A percentile compares a stretch with the other conserved stretches of the same genome.
Conservation (phyloP, 768 basidiomycete genomes). For the Pisolithus microcarpus region DNA sequence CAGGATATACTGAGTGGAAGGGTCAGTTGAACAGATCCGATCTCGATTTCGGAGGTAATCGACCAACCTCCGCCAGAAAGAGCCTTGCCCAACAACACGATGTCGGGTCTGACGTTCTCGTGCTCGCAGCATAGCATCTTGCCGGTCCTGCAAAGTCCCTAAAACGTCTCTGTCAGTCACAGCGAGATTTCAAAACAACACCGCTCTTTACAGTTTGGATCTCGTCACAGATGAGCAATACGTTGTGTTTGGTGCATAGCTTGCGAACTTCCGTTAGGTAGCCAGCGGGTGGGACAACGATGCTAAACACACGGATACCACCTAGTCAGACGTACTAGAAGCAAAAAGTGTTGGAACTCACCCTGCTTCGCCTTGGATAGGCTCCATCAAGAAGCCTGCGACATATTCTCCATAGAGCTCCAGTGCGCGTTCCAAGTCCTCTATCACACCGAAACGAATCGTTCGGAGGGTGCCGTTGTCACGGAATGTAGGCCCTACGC, state of each 20-base stretch:
- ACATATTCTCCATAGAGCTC: constrained; percentile 73
- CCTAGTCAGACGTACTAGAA: background rate
- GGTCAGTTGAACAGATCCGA: constrained; percentile 5
- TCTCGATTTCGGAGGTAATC: background rate
- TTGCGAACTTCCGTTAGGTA: constrained; percentile 74
- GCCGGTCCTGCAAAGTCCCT: constrained; percentile 90
- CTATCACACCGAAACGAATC: constrained; percentile 79
- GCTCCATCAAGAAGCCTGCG: constrained; percentile 93
- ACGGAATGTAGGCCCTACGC: constrained; percentile 73
- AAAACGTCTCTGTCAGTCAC: constrained; percentile 5
- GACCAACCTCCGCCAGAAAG: constrained; percentile 85
- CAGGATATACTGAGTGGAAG: constrained; percentile 70
- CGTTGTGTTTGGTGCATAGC: constrained; percentile 88
- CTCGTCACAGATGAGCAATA: constrained; percentile 95
- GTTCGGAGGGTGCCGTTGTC: constrained; percentile 45
- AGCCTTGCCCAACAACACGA: constrained; percentile 92
- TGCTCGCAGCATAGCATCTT: constrained; percentile 90
- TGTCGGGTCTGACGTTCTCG: constrained; percentile 82
- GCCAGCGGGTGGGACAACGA: constrained; percentile 84
- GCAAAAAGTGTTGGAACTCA: constrained; percentile 32
- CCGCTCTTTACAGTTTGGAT: constrained; percentile 74
- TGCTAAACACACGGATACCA: constrained; percentile 37
- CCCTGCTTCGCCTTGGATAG: constrained; percentile 99
- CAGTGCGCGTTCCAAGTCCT: constrained; percentile 77
- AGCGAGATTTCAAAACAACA: background rate